A percentile compares a stretch with the other conserved stretches of the same genome.
These are phyloP conservation scores for Fusarium concolor DNA, from an alignment of 2,329 filamentous ascomycete genomes.

Conservation along the genomic window DNA sequence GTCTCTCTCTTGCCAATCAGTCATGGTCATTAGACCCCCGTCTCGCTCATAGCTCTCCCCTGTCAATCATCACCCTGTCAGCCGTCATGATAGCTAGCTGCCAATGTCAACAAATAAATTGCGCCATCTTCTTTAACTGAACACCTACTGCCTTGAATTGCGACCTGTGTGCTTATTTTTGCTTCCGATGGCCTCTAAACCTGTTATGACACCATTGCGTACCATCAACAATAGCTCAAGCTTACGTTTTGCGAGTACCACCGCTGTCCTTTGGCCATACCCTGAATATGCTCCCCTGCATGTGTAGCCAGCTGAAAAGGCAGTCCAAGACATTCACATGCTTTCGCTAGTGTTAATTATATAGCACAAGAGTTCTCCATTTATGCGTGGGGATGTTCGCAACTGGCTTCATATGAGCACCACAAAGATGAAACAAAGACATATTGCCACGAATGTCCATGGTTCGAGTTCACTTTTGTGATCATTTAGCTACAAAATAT, in stretches of 20 bases:
- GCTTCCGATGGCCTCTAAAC: background rate
- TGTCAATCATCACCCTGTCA: slow-evolving; percentile 37
- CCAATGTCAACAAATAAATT: slow-evolving; percentile 31
- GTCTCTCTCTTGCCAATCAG: slow-evolving; percentile 26
- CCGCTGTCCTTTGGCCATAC: background rate
- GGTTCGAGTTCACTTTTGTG: slow-evolving; percentile 24
- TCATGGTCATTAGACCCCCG: slow-evolving; percentile 22
- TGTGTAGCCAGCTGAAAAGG: background rate
- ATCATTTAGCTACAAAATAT: slow-evolving; percentile 33
- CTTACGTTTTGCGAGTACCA: background rate
- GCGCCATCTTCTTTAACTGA: background rate
- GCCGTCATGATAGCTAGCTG: slow-evolving; percentile 23
- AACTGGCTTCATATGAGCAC: too few species aligned
- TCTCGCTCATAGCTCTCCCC: slow-evolving; percentile 33
- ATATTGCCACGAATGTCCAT: background rate
- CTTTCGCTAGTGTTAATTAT: background rate
- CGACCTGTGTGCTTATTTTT: background rate
- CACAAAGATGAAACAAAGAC: background rate
- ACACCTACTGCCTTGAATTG: background rate
- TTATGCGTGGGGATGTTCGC: background rate
- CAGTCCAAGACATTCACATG: background rate
- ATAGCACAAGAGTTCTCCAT: background rate
- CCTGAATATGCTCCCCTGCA: background rate
- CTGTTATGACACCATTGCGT: background rate
- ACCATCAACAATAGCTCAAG: background rate